Conservation (phyloP, 1,284 basidiomycete species). For the Heterobasidion parviporum region DNA sequence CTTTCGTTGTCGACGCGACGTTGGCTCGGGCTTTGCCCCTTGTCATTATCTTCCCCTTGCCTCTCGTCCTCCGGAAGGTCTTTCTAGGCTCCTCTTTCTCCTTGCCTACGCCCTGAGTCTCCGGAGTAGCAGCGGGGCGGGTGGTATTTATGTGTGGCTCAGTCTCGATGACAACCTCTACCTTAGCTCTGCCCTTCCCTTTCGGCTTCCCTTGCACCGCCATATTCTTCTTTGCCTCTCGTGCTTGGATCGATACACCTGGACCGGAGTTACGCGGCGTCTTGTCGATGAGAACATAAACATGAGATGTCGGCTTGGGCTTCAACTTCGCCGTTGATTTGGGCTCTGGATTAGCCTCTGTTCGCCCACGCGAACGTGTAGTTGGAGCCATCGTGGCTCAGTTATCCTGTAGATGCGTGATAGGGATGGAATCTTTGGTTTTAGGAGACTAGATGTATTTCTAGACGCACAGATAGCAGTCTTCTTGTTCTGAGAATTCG, state of each 20-base stretch:
- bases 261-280: constrained; percentile 5
- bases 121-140: neutral
- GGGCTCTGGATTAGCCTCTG: neutral
- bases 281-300: constrained; percentile 13
- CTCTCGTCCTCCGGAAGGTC: constrained; percentile 1
- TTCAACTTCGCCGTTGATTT: neutral
- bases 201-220: constrained; percentile 3
- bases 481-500: too few species aligned
- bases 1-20: neutral
- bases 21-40: neutral
- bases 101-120: neutral
- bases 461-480: too few species aligned
- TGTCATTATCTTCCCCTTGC: neutral
- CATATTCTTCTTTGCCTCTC: neutral
- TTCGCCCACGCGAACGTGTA: neutral
- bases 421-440: too few species aligned
- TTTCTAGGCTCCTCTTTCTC: neutral
- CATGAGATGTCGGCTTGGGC: neutral
- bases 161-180: neutral
- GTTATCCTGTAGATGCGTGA: neutral
- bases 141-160: neutral
- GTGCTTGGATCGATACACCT: neutral
- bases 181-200: constrained; percentile 1
- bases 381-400: neutral
- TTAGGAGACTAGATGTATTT: too few species aligned